Percentiles rank a stretch among this genome's conserved stretches.
Conservation (phyloP, 2,329 filamentous ascomycete species). For the Zasmidium angulare region DNA sequence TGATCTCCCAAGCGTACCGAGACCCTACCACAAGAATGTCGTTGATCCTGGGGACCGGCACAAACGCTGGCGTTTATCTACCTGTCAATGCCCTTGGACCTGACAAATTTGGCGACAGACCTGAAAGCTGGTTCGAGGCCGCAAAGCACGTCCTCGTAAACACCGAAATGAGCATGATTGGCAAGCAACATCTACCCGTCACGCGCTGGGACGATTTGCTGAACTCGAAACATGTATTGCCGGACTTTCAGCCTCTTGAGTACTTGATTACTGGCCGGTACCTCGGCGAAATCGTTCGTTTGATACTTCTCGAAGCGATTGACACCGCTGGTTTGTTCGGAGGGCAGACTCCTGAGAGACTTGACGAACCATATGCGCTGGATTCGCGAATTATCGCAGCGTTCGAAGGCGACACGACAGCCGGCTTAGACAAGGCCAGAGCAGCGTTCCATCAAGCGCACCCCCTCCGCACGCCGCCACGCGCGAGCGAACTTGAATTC, state of each 20-base stretch:
- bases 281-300: slow-evolving; percentile 61
- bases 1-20: slow-evolving; percentile 62
- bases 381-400: slow-evolving; percentile 60
- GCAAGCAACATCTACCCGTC: slow-evolving; percentile 56
- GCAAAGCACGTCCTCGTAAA: slow-evolving; percentile 65
- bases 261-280: slow-evolving; percentile 65
- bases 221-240: slow-evolving; percentile 56
- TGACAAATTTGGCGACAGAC: slow-evolving; percentile 57
- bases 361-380: slow-evolving; percentile 58
- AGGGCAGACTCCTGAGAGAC: slow-evolving; percentile 54
- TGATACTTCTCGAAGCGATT: slow-evolving; percentile 62
- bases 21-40: slow-evolving; percentile 62
- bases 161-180: slow-evolving; percentile 67
- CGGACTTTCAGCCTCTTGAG: slow-evolving; percentile 66
- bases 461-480: slow-evolving; percentile 41
- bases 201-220: slow-evolving; percentile 63
- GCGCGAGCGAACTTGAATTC: slow-evolving; percentile 49
- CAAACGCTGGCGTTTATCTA: slow-evolving; percentile 63
- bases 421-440: slow-evolving; percentile 40
- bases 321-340: slow-evolving; percentile 56
- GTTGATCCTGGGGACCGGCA: slow-evolving; percentile 64
- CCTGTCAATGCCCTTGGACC: slow-evolving; percentile 55
- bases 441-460: slow-evolving; percentile 54
- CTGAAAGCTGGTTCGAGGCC: slow-evolving; percentile 55
- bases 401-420: slow-evolving; percentile 52